Percentiles rank a stretch among this genome's conserved stretches.
Evolutionary conservation across 257 asterid genomes (phyloP).

Genomic region (Ehretia macrophylla): DNA sequence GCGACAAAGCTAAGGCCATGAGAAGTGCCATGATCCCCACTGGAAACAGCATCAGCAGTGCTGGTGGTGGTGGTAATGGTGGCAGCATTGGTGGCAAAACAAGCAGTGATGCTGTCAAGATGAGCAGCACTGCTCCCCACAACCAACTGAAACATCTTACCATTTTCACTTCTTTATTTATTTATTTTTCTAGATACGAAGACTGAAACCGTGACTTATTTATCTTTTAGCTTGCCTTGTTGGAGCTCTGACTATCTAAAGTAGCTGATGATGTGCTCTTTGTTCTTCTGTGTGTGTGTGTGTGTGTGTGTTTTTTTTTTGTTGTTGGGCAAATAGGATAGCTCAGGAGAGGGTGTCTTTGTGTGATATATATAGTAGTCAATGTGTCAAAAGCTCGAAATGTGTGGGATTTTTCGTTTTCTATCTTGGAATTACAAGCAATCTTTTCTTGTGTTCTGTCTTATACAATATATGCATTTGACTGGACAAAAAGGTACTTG

Average conservation of each 20-base stretch:
- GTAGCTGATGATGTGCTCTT: not conserved
- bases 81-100: conserved; percentile 46
- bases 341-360: not conserved
- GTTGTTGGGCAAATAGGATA: not conserved
- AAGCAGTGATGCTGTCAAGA: conserved; percentile 30
- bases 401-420: no score
- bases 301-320: not conserved
- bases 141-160: conserved; percentile 26
- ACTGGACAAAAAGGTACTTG: no score
- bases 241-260: no score
- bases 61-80: conserved; percentile 47
- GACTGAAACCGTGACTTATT: no score
- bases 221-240: no score
- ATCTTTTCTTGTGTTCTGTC: no score
- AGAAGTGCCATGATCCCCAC: conserved; percentile 52
- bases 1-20: conserved; percentile 45
- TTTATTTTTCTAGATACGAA: not conserved
- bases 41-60: conserved; percentile 49
- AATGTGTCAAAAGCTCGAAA: conserved; percentile 12
- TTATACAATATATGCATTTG: no score
- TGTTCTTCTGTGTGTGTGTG: not conserved
- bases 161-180: no score
- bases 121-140: conserved; percentile 32
- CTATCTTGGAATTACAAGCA: no score
- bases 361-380: not conserved